phyloP scores from a whole-genome alignment of 2,329 filamentous ascomycete genomes.

The Arthrobotrys sinensis region DNA sequence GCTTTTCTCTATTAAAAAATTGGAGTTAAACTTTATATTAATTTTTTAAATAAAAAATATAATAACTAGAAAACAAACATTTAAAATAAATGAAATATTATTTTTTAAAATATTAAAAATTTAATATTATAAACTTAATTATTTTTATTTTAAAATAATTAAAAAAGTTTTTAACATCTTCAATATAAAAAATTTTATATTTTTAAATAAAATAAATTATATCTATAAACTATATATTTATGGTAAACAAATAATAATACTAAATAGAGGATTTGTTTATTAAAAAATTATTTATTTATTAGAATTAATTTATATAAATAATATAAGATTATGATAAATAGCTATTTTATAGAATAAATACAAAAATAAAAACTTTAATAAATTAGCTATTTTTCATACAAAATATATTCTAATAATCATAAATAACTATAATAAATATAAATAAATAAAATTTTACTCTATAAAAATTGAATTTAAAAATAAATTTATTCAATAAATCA shows the following conservation, averaged over 20 bases:
- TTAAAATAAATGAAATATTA: conserved; percentile 5
- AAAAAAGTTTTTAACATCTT: conserved; percentile 1
- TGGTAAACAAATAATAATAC: too few species aligned
- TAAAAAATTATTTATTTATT: too few species aligned
- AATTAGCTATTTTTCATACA: conserved; percentile 9
- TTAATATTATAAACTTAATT: neutral
- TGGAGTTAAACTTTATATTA: too few species aligned
- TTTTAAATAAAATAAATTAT: too few species aligned
- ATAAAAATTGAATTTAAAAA: neutral
- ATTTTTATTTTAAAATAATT: conserved; percentile 2
- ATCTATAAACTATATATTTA: too few species aligned
- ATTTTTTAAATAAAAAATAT: conserved; percentile 19
- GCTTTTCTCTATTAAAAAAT: too few species aligned
- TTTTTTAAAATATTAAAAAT: neutral
- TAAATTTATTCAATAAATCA: neutral
- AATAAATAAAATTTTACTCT: too few species aligned
- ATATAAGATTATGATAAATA: conserved; percentile 17
- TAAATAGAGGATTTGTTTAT: too few species aligned
- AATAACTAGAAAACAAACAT: neutral
- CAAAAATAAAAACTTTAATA: neutral
- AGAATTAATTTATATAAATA: too few species aligned
- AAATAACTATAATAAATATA: too few species aligned
- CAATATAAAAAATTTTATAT: neutral
- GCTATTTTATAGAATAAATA: conserved; percentile 20
- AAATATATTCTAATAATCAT: conserved; percentile 6